Base-by-base conservation (phyloP, 2,329 filamentous ascomycete species). In the Penicillium digitatum region DNA sequence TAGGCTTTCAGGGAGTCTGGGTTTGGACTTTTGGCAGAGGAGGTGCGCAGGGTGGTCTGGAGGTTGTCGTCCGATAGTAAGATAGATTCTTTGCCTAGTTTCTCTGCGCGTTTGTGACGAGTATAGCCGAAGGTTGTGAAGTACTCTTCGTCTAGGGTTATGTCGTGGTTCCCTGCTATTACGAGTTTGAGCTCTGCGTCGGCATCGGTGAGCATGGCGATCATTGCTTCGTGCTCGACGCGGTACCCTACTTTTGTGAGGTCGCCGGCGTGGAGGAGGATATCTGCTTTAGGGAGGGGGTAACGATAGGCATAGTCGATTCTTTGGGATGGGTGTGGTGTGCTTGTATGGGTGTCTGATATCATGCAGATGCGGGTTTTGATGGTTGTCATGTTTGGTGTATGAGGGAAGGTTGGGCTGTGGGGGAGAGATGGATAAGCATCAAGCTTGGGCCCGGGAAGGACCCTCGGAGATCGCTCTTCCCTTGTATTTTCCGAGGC, bases 91-190 rank as follows among this genome's bases (percentile, higher is more conserved):
- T 54, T 68, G 56, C 50, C 54, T 14, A 64, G 58, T n/a, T 54
- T 40, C 26, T 60, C 56, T 20, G 50, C 49, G 24, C 55, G 65
- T 5, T 62, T 61, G 51, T 75, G 72, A 18, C 69, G 60, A 26
- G 27, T 57, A 42, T 64, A 62, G 1, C 69, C 69, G n/a, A 63
- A 56, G 5, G 48, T 43, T 3, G 62, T 61, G 61, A 80, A 82
- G 64, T 79, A 82, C 0, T 69, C 67, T 37, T 74, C 71, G 58
- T 87, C 82, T 1, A 86, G 74, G 4, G 78, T 80, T 40, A 84
- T 72, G 62, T 86, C 83, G 68, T 87, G 84, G 63, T 86, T 86
- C 0, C 84, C 84, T 0, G 83, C 79, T 56, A 87, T 85, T 20
- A 86, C 79, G 24, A 87, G 72, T 62, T 86, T 87, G 5, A 86